Conservation (phyloP, 106 monocot genomes). For the Dactylorhiza incarnata region DNA sequence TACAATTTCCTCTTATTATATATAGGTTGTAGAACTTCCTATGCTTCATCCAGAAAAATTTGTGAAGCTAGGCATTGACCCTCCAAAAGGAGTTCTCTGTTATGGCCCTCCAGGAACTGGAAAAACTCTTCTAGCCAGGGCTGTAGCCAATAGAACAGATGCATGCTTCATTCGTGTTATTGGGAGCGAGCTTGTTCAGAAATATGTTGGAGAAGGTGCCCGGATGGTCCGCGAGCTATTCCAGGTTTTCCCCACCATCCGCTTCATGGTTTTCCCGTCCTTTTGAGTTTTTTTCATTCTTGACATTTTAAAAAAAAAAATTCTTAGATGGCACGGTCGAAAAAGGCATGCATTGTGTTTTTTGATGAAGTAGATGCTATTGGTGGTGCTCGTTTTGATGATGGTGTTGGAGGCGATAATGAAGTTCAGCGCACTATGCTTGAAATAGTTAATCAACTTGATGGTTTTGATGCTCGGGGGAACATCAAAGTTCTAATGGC, state of each 20-base stretch:
- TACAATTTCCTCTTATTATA: too few relatives aligned
- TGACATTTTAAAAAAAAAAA: too few relatives aligned
- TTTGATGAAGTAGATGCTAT: conserved; percentile 99
- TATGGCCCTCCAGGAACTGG: conserved; percentile 98
- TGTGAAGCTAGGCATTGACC: conserved; percentile 99
- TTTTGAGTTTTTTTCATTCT: too few relatives aligned
- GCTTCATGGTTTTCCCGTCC: too few relatives aligned
- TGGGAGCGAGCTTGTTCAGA: conserved; percentile 97
- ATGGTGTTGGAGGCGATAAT: conserved; percentile 97
- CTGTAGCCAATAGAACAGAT: conserved; percentile 95
- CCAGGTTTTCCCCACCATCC: conserved; percentile 40
- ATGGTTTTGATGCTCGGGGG: conserved; percentile 92
- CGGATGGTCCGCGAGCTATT: conserved; percentile 98
- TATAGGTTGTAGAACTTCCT: conserved; percentile 89
- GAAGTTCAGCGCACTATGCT: conserved; percentile 98
- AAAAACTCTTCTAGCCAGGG: conserved; percentile 93
- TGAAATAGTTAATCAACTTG: conserved; percentile 95
- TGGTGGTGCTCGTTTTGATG: conserved; percentile 98
- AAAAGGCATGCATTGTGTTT: conserved; percentile 96
- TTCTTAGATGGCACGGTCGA: conserved; percentile 88
- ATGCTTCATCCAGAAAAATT: conserved; percentile 99
- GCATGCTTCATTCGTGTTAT: conserved; percentile 97
- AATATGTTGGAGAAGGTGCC: conserved; percentile 98
- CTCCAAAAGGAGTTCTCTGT: conserved; percentile 94
- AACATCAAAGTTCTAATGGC: conserved; percentile 99